phyloP scores from a whole-genome alignment of 1,284 basidiomycete genomes.

The Microbotryum scabiosae region DNA sequence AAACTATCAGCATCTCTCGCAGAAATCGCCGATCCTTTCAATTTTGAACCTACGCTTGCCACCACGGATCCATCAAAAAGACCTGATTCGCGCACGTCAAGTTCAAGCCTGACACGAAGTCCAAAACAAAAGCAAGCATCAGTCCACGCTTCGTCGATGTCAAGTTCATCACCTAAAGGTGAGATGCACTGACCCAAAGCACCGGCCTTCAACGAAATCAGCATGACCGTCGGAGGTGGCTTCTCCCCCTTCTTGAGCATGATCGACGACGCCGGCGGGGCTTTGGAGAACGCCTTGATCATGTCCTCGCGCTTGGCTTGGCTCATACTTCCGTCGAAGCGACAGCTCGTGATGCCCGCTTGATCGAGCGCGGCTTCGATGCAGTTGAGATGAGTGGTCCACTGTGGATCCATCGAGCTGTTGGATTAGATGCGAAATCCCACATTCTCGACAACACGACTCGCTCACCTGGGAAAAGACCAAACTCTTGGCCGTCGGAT shows the following conservation, averaged over 20 bases:
- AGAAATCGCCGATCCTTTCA: background rate
- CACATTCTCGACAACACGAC: no score
- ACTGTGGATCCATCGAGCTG: slow-evolving; percentile 12
- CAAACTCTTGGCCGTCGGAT: slow-evolving; percentile 26
- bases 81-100: slow-evolving; percentile 27
- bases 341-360: slow-evolving; percentile 24
- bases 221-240: slow-evolving; percentile 32
- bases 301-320: slow-evolving; percentile 32
- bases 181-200: no score
- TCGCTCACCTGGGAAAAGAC: slow-evolving; percentile 32
- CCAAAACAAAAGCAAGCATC: no score
- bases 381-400: slow-evolving; percentile 33
- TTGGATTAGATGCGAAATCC: background rate
- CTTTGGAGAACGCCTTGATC: slow-evolving; percentile 24
- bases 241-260: slow-evolving; percentile 21
- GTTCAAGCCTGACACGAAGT: slow-evolving; percentile 17
- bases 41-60: slow-evolving; percentile 22
- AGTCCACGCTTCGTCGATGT: no score
- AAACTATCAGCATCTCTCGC: no score
- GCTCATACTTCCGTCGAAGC: slow-evolving; percentile 33
- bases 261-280: background rate
- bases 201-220: slow-evolving; percentile 30
- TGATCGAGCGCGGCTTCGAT: slow-evolving; percentile 21
- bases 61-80: slow-evolving; percentile 33
- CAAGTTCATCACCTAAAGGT: no score